Evolutionary conservation across 164 flowering plant genomes (phyloP).

Genomic region (Nymphaea thermarum): DNA sequence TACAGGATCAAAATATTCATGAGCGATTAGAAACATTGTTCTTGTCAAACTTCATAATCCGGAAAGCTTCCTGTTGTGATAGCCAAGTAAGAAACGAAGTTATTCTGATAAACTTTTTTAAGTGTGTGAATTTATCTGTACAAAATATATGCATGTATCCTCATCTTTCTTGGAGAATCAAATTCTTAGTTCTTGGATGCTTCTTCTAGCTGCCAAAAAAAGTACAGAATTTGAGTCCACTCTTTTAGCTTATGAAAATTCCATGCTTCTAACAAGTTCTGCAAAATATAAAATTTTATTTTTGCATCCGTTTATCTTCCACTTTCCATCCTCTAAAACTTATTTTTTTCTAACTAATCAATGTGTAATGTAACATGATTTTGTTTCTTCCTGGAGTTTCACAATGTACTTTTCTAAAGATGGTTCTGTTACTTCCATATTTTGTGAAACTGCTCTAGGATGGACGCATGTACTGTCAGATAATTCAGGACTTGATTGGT

Average conservation of each 20-base stretch:
- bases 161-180: background rate
- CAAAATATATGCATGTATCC: background rate
- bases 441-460: background rate
- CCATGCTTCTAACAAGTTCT: background rate
- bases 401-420: too few species aligned
- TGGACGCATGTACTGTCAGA: background rate
- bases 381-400: too few species aligned
- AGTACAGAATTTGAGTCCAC: too few species aligned
- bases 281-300: too few species aligned
- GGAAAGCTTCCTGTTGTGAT: background rate
- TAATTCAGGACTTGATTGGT: background rate
- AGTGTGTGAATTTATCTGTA: too few species aligned
- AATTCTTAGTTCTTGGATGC: background rate
- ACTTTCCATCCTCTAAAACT: background rate
- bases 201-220: background rate
- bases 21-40: background rate
- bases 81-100: background rate
- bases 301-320: background rate
- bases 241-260: background rate
- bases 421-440: too few species aligned
- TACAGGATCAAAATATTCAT: too few species aligned
- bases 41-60: background rate
- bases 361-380: background rate
- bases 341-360: background rate
- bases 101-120: background rate